These are phyloP conservation scores for Pythium diclinum DNA, from an alignment of 352 stramenopile species.

Conservation along the genomic window DNA sequence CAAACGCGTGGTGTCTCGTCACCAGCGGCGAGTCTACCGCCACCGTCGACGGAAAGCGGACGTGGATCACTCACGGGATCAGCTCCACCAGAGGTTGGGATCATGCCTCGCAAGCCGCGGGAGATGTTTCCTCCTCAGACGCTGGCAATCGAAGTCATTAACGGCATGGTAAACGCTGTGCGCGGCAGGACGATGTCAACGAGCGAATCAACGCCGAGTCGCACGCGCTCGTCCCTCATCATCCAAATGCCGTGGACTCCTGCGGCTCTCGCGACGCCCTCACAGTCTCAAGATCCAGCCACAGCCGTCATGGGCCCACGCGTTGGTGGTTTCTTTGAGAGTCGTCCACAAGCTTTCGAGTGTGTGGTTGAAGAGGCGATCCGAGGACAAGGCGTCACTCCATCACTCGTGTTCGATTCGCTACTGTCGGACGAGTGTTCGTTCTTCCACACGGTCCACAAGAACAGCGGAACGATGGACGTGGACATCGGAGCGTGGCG, in stretches of 20 bases:
- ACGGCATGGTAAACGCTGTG: constrained; percentile 43
- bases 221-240: constrained; percentile 27
- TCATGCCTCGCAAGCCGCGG: neutral
- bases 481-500: constrained; percentile 63
- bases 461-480: constrained; percentile 50
- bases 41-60: neutral
- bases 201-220: constrained; percentile 25
- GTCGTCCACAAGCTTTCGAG: constrained; percentile 36
- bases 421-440: constrained; percentile 54
- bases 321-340: constrained; percentile 49
- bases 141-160: constrained; percentile 55
- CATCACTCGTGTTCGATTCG: constrained; percentile 50
- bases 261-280: neutral
- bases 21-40: neutral
- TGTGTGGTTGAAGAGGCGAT: constrained; percentile 47
- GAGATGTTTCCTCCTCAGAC: constrained; percentile 29
- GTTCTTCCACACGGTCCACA: constrained; percentile 38
- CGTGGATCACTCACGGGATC: neutral
- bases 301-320: constrained; percentile 23
- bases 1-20: neutral
- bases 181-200: constrained; percentile 25
- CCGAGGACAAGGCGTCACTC: constrained; percentile 35
- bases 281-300: neutral
- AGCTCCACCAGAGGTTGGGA: neutral
- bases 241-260: constrained; percentile 45